Base-by-base conservation (phyloP, 768 basidiomycete species). In the Hysterangium stoloniferum region DNA sequence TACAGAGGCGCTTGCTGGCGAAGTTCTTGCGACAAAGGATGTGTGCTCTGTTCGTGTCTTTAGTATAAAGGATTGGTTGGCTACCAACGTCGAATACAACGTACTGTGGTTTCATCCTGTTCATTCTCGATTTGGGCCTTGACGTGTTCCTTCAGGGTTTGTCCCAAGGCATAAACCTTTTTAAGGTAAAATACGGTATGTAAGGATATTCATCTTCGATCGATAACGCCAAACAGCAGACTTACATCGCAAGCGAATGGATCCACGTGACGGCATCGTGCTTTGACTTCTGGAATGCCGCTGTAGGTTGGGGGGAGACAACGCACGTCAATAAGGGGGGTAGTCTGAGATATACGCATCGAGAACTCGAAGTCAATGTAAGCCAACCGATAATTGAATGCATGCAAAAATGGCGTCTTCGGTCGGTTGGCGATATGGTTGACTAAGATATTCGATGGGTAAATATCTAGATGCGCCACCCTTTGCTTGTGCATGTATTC, bases 341-440 rank as follows among this genome's bases (percentile, higher is more conserved):
- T 13, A 19, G 15, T 17, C 1, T 11, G 32, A 13, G 47, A 48
- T 27, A 48, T 32, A 31, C 35, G 22, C 19, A 35, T n/a, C 37
- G 47, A 35, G 29, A 48, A 48, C 35, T 48, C 47, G 27, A 37
- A 48, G 37, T 48, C 45, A 40, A 35, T 48, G 32, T 22, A 48
- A 27, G 47, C 47, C 22, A 48, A 31, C 7, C 47, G 32, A 24
- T 19, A 37, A 19, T 48, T 35, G 25, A 48, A 48, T 7, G 19
- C 27, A 6, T 31, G 47, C 19, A 48, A 20, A 35, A 48, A 48
- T 31, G 47, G 34, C n/a, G n/a, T 20, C 13, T 20, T 22, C 6
- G 47, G 17, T 24, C 47, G 36, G 15, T 35, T 22, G 3, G 37
- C 20, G 24, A 48, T 20, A 37, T 48, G 47, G 33, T 46, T 46